Conservation (phyloP, 805 yeast species). For the Kuraishia capsulata region DNA sequence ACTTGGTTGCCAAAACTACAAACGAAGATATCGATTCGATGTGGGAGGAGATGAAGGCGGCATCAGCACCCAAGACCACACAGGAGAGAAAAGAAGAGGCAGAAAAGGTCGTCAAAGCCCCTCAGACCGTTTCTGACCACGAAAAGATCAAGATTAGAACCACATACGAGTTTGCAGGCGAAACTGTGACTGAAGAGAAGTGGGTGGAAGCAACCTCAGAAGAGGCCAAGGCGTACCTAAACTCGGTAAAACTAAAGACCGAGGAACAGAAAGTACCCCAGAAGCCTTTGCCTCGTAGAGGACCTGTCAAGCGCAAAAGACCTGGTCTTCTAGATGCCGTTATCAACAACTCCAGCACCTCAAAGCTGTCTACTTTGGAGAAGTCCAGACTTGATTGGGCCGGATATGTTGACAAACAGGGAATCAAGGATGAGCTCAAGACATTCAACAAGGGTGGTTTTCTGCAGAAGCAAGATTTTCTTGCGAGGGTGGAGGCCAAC, state of each 20-base stretch:
- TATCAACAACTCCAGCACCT: constrained; percentile 55
- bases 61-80: constrained; percentile 7
- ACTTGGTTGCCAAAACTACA: constrained; percentile 9
- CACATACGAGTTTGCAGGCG: constrained; percentile 86
- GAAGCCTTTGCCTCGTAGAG: constrained; percentile 5
- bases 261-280: background rate
- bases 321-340: constrained; percentile 73
- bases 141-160: constrained; percentile 65
- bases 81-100: background rate
- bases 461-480: constrained; percentile 84
- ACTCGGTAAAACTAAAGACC: constrained; percentile 34
- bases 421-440: constrained; percentile 73
- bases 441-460: constrained; percentile 84
- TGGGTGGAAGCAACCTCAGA: constrained; percentile 71
- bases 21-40: constrained; percentile 39
- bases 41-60: constrained; percentile 44
- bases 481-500: constrained; percentile 60
- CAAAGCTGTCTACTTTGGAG: constrained; percentile 84
- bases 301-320: constrained; percentile 49
- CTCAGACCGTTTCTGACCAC: constrained; percentile 13
- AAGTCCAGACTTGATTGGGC: constrained; percentile 95
- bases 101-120: no score
- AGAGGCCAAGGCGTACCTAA: constrained; percentile 77
- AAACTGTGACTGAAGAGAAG: constrained; percentile 66
- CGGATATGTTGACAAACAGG: constrained; percentile 78